Base-by-base conservation (phyloP, 306 rosid species). In the Senna tora region DNA sequence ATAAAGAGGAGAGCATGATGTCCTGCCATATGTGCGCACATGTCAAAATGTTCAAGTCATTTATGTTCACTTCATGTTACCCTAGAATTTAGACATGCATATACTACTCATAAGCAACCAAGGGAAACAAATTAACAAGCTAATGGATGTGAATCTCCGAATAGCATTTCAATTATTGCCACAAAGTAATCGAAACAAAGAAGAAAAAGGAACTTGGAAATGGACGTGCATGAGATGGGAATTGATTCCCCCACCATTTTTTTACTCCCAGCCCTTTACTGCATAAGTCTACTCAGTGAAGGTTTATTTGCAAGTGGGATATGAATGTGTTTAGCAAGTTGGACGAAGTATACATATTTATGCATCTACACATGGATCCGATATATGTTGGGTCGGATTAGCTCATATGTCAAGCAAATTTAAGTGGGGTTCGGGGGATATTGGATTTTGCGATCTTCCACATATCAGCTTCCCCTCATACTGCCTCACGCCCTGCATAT, bases 121-220 rank as follows among this genome's bases (percentile, higher is more conserved):
- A 25, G 43, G 50, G 41, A 56, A 62, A 20, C 70, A 52, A 81
- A 39, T 33, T 36, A 36, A 36, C 30, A 25, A 25, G 64, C 16
- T 59, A 34, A 16, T 75, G 82, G 77, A 77, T 72, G 43, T 88
- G 92, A 84, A 88, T 83, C 83, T 91, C 73, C 69, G 88, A 85
- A 89, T 88, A 83, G 87, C 64, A 86, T 89, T 84, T 91, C 82
- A 78, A 85, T 91, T 84, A 91, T 91, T 84, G 87, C 67, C 76
- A 36, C 75, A 69, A 80, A 84, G 79, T 65, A 70, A 73, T 57
- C 59, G 52, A 74, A 79, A 55, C 73, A 76, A 47, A 42, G 46
- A 54, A 25, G n/a, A n/a, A 52, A 78, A 34, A 56, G 76, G 83
- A 78, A 66, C 56, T 74, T 80, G 38, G 67, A 25, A 64, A 74